These are phyloP conservation scores for Aspergillus egyptiacus DNA, from an alignment of 495 filamentous ascomycete species.

Conservation along the genomic window DNA sequence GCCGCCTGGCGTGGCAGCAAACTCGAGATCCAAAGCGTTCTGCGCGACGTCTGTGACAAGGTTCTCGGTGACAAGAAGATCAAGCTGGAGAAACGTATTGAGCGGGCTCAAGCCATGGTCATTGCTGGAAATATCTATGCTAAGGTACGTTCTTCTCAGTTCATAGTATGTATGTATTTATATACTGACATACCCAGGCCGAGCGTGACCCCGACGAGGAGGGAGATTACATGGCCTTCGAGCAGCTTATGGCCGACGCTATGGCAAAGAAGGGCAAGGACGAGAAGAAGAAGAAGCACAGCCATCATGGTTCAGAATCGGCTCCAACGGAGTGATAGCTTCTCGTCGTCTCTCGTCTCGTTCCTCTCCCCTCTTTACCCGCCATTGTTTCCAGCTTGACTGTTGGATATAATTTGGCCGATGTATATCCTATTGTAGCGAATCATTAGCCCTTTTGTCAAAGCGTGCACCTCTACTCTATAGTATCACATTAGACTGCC, in stretches of 20 bases:
- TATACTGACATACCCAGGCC: conserved; percentile 51
- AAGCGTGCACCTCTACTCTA: neutral
- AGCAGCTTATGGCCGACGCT: conserved; percentile 95
- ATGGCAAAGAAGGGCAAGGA: conserved; percentile 83
- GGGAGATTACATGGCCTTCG: conserved; percentile 97
- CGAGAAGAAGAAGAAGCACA: conserved; percentile 61
- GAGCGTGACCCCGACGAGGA: conserved; percentile 91
- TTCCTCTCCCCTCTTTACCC: neutral
- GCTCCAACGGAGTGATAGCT: conserved; percentile 10
- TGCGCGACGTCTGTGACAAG: conserved; percentile 79
- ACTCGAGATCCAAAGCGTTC: conserved; percentile 95
- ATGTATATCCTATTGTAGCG: conserved; percentile 10
- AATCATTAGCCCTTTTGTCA: conserved; percentile 5
- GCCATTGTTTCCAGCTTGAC: neutral
- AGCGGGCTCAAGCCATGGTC: conserved; percentile 83
- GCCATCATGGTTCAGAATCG: conserved; percentile 6
- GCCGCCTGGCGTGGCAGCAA: conserved; percentile 96
- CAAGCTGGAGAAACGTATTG: conserved; percentile 73
- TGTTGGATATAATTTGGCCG: conserved; percentile 11
- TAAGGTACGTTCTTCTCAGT: conserved; percentile 51
- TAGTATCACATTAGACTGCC: conserved; percentile 5
- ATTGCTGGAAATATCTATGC: conserved; percentile 81
- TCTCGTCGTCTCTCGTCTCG: neutral
- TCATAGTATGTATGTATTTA: conserved; percentile 6
- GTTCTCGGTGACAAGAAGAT: conserved; percentile 75